Base-by-base conservation (phyloP, 768 basidiomycete species). In the Russula dissimulans region DNA sequence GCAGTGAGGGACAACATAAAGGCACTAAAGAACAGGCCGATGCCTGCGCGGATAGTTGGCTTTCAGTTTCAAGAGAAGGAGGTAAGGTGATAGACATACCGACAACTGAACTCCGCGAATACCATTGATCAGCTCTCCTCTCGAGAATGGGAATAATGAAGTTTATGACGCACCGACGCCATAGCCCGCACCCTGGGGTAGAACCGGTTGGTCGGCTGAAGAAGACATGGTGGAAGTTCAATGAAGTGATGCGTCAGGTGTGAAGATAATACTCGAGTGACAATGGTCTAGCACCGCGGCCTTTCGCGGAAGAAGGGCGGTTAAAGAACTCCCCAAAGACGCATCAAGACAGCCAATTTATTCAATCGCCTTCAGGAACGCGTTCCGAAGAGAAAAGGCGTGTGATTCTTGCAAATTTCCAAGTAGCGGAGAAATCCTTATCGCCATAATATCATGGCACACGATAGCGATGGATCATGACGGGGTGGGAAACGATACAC, bases 181-280 rank as follows among this genome's bases (percentile, higher is more conserved):
- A 77, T 91, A 92, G 39, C 91, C 90, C 14, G 88, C 90, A 38
- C 86, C 88, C 74, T 89, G 85, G 26, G 89, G 89, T 53, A 91
- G 77, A 29, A 86, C 72, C 1, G 73, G 71, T 22, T 67, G 67
- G 60, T 66, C 63, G 31, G 67, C 55, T 2, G 22, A 26, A 62
- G 69, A 63, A 59, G 66, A 64, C 66, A 67, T 67, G 18, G 39
- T 39, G 7, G 17, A n/a, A 15, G 2, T 15, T 29, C 29, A 22
- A 39, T 29, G 32, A 49, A 11, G 39, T n/a, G 41, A 54, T 39
- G 48, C 32, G 12, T 29, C 7, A 9, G 17, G 8, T 46, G 22
- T 26, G 22, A 26, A 26, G 22, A 26, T 26, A 31, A 32, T 32
- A 22, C n/a, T 34, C 46, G 31, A 54, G 53, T 42, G 18, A 17